Percentiles rank a stretch among this genome's conserved stretches.
These are phyloP conservation scores for Penicillium corylophilum DNA, from an alignment of 2,329 filamentous ascomycete genomes.

Conservation along the genomic window DNA sequence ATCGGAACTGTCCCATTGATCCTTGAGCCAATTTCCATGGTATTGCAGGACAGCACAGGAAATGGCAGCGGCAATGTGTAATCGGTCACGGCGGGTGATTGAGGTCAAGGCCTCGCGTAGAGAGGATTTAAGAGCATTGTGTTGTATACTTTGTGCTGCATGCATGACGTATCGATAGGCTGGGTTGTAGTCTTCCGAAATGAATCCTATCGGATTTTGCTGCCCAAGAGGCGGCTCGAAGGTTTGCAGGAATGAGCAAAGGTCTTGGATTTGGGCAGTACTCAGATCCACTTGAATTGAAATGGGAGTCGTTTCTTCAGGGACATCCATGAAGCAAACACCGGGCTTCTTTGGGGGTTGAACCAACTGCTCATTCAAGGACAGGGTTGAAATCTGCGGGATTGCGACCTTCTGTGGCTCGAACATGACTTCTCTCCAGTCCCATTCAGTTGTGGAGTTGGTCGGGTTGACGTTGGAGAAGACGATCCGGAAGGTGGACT, in stretches of 20 bases:
- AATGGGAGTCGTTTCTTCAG: neutral
- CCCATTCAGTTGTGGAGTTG: neutral
- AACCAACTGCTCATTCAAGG: neutral
- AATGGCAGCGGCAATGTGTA: slow-evolving; percentile 6
- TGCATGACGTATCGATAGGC: slow-evolving; percentile 1
- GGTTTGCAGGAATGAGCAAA: neutral
- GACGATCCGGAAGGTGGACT: neutral
- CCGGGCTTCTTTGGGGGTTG: neutral
- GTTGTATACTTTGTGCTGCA: neutral
- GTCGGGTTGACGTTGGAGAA: neutral
- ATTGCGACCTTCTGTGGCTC: neutral
- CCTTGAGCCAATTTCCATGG: slow-evolving; percentile 9
- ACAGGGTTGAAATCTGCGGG: neutral
- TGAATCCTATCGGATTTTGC: neutral
- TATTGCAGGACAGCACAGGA: slow-evolving; percentile 7
- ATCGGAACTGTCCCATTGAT: slow-evolving; percentile 10
- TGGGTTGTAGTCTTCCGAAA: neutral
- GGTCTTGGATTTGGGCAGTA: neutral
- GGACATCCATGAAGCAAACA: neutral
- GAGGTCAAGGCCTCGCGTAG: slow-evolving; percentile 1
- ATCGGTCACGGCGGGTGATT: slow-evolving; percentile 5
- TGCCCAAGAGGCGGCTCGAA: neutral
- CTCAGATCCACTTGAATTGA: neutral
- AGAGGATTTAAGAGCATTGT: neutral
- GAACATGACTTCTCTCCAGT: slow-evolving; percentile 1